Base-by-base conservation (phyloP, 768 basidiomycete species). In the Aureoboletus auriporus region DNA sequence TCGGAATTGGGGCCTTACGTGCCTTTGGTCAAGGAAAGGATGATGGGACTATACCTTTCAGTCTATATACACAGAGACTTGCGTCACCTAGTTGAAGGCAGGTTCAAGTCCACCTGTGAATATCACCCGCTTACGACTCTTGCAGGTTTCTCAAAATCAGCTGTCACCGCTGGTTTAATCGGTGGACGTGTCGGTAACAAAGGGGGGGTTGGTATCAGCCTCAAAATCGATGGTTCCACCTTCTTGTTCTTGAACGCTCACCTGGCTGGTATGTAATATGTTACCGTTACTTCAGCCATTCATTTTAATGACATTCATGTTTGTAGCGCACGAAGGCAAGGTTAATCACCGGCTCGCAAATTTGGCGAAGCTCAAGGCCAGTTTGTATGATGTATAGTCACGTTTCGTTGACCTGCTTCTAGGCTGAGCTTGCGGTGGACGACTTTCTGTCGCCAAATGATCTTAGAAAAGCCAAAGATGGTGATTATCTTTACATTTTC, bases 121-220 rank as follows among this genome's bases (percentile, higher is more conserved):
- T 40, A 31, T 33, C 8, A 35, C 9, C 35, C 4, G 29, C 45
- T 42, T 26, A 52, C 43, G 4, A 16, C 17, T 26, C 36, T 35
- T 14, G 17, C 46, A 86, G 88, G 86, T 13, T 80, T 76, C 11
- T 90, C 89, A 5, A 88, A 84, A 55, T 85, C 86, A 12, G 81
- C 83, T 16, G 94, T 97, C 1, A 86, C 93, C 1, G 80, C 94
- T 13, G 94, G 94, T 5, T 71, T 96, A 20, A 89, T 95, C 26
- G 91, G 91, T 3, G 94, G 94, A 0, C 71, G 94, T 40, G 75
- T 96, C 2, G 94, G 94, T 6, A 97, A 97, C 63, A 97, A 97
- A 63, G 82, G 94, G 1, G 90, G 87, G 13, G 89, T 94, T 23
- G 93, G 90, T n/a, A 85, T 96, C 53, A 89, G 86, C 51, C 67